Percentiles rank a stretch among this genome's conserved stretches.
phyloP scores from a whole-genome alignment of 176 grass and related monocot species.

The Triticum turgidum region DNA sequence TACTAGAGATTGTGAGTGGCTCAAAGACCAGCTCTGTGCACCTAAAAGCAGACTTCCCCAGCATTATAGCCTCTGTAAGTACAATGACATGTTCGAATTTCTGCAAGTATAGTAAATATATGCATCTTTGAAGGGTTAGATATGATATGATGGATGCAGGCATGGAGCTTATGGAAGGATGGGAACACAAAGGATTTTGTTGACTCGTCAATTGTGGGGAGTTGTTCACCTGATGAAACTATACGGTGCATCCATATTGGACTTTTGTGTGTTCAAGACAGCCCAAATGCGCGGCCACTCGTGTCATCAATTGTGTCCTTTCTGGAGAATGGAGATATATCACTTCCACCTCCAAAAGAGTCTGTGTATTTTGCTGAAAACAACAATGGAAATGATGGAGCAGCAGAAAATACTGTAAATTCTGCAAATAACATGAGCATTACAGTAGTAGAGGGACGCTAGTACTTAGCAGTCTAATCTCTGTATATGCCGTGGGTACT shows the following conservation, averaged over 20 bases:
- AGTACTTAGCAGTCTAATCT: background rate
- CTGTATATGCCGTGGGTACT: background rate
- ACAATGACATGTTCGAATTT: background rate
- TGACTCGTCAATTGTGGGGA: slow-evolving; percentile 21
- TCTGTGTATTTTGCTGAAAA: slow-evolving; percentile 23
- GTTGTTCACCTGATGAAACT: slow-evolving; percentile 14
- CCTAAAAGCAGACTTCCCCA: slow-evolving; percentile 1
- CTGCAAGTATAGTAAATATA: background rate
- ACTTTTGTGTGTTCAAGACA: slow-evolving; percentile 47
- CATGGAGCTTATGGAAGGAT: slow-evolving; percentile 44
- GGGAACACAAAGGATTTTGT: slow-evolving; percentile 30
- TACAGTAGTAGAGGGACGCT: background rate
- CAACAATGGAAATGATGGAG: background rate
- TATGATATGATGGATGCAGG: slow-evolving; percentile 25
- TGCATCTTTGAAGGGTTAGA: background rate
- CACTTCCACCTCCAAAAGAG: slow-evolving; percentile 37
- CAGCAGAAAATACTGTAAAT: background rate
- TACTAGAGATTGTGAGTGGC: slow-evolving; percentile 46
- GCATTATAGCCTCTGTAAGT: slow-evolving; percentile 46
- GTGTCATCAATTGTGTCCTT: slow-evolving; percentile 33
- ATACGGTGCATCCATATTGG: slow-evolving; percentile 34
- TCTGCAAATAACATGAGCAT: slow-evolving; percentile 11
- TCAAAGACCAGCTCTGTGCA: slow-evolving; percentile 23
- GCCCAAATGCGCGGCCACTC: slow-evolving; percentile 28
- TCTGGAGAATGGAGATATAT: slow-evolving; percentile 24